These are phyloP conservation scores for Gynostemma pentaphyllum DNA, from an alignment of 306 rosid genomes.

Conservation along the genomic window DNA sequence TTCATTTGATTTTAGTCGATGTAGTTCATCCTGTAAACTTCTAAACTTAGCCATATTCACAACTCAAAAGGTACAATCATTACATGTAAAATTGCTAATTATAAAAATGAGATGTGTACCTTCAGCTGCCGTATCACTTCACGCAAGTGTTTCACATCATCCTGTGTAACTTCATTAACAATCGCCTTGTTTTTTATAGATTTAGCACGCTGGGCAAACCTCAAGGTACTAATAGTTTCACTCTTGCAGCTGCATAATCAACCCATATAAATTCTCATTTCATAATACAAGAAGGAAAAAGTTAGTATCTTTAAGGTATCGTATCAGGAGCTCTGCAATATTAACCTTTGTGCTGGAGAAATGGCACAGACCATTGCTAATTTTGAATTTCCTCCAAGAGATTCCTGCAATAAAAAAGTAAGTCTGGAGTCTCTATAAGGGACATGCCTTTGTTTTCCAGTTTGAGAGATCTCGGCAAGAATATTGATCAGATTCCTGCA, in stretches of 20 bases:
- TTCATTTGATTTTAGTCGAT: constrained; percentile 62
- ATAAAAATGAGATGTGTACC: constrained; percentile 35
- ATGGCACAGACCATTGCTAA: constrained; percentile 98
- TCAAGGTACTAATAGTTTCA: constrained; percentile 92
- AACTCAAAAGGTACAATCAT: constrained; percentile 10
- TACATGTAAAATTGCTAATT: constrained; percentile 12
- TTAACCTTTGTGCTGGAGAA: constrained; percentile 86
- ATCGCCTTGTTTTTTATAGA: constrained; percentile 95
- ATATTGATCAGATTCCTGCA: constrained; percentile 97
- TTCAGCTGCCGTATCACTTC: constrained; percentile 87
- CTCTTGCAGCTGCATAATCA: constrained; percentile 67
- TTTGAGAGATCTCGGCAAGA: constrained; percentile 97
- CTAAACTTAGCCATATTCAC: constrained; percentile 13
- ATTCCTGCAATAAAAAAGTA: constrained; percentile 92
- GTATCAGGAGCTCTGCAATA: constrained; percentile 7
- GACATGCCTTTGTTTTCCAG: constrained; percentile 95
- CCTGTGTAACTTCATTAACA: constrained; percentile 89
- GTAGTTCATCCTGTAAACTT: constrained; percentile 76
- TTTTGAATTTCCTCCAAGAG: constrained; percentile 98
- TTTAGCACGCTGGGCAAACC: constrained; percentile 98
- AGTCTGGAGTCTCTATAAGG: constrained; percentile 95
- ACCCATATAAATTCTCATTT: constrained; percentile 18
- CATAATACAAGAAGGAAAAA: constrained; percentile 11
- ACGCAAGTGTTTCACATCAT: constrained; percentile 75
- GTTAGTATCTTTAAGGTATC: constrained; percentile 2